Evolutionary conservation across 2,329 filamentous ascomycete species (phyloP), one percentile per base, ranked within the genome.

Genomic region (Atkinsonella hypoxylon): DNA sequence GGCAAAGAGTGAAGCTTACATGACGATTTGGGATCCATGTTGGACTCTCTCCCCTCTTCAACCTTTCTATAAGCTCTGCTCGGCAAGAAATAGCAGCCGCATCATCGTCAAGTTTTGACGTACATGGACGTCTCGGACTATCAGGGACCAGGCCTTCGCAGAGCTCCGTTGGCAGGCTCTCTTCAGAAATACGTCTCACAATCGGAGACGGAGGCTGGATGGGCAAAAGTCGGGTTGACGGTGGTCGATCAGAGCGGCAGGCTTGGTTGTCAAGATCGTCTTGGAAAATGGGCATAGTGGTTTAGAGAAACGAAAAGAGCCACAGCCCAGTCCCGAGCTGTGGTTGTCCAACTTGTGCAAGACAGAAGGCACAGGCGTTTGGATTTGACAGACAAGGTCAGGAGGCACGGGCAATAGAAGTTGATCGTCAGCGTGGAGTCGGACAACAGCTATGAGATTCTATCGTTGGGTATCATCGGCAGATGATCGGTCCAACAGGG

Each of bases 11-110:
- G 26, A 26, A 26, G 26, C 72, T 49, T 68, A 81, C 83, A 72
- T 78, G 76, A 59, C 76, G 76, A 62, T 75, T 80, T 30, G 81
- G 78, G 39, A 83, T 72, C 87, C 87, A 93, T 4, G 81, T 79
- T 38, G 87, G 83, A 60, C 81, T 85, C 67, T 89, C 82, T 32
- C 81, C 82, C 64, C 79, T 81, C 70, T 96, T 96, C 57, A 96
- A 76, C 56, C 83, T 78, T 66, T 89, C 80, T 51, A 97, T 96
- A 59, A 95, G 72, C 65, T 90, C 85, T 51, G 81, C 81, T 56
- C 90, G 78, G 64, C 89, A 82, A 17, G 73, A 75, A 36, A 71
- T 73, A 12, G 68, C 59, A 26, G 52, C 26, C 26, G 26, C 53
- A 15, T 61, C 62, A 46, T 59, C 58, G 22, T 62, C 58, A 32